Conservation (phyloP, 148 eudicot species). For the Tetragonia tetragonoides region DNA sequence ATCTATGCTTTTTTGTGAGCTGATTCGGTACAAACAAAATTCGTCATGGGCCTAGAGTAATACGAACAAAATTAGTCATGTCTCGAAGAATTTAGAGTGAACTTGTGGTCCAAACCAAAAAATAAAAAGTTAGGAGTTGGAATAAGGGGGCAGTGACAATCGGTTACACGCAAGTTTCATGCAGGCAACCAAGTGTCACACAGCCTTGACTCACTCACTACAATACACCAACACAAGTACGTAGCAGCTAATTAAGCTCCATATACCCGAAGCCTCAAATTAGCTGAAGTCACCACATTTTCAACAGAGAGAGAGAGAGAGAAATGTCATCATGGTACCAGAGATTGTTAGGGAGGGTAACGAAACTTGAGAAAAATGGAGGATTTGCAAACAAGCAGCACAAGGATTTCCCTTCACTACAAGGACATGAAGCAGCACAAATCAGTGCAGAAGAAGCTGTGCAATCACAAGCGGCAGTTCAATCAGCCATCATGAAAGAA, state of each 20-base stretch:
- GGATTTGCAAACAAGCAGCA: neutral
- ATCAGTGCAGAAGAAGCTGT: conserved; percentile 40
- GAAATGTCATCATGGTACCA: neutral
- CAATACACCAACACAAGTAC: no score
- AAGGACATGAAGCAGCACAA: conserved; percentile 58
- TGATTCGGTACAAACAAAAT: no score
- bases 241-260: no score
- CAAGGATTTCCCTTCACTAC: conserved; percentile 42
- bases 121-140: no score
- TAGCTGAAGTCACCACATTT: neutral
- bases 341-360: neutral
- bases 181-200: conserved; percentile 22
- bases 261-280: no score
- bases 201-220: neutral
- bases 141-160: neutral
- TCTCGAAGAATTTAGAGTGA: no score
- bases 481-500: conserved; percentile 40
- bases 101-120: no score
- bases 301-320: neutral
- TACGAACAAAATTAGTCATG: no score
- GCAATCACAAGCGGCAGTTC: conserved; percentile 25
- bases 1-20: no score
- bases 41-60: no score
- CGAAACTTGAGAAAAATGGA: neutral
- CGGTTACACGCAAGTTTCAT: conserved; percentile 10